These are phyloP conservation scores for Drechmeria coniospora DNA, from an alignment of 2,329 filamentous ascomycete genomes.

Conservation along the genomic window DNA sequence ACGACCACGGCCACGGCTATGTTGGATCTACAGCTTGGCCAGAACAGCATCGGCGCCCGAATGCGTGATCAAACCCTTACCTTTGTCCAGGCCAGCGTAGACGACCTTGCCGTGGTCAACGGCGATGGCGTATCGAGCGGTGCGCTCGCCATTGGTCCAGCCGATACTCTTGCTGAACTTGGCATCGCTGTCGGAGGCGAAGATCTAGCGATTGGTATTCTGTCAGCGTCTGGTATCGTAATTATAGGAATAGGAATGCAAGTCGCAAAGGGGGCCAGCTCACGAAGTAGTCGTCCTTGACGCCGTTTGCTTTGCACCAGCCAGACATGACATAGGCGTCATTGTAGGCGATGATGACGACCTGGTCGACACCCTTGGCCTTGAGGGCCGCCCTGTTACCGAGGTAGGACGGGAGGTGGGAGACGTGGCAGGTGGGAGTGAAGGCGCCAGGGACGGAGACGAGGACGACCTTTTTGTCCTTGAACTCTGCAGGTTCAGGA, in stretches of 20 bases:
- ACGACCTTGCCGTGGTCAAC: conserved; percentile 70
- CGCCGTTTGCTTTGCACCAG: conserved; percentile 76
- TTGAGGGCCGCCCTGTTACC: conserved; percentile 54
- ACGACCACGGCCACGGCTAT: background rate
- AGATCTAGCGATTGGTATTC: conserved; percentile 33
- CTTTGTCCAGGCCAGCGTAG: conserved; percentile 62
- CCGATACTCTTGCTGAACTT: conserved; percentile 66
- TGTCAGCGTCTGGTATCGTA: background rate
- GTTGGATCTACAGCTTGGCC: conserved; percentile 29
- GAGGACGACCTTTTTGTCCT: conserved; percentile 39
- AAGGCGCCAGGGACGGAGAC: conserved; percentile 55
- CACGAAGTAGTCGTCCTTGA: conserved; percentile 52
- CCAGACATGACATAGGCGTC: conserved; percentile 79
- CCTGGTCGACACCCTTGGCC: conserved; percentile 67
- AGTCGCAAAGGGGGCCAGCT: conserved; percentile 12
- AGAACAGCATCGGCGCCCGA: conserved; percentile 39
- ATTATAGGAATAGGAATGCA: background rate
- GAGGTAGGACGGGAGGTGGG: conserved; percentile 71
- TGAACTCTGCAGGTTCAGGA: conserved; percentile 34
- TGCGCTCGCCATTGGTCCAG: conserved; percentile 62
- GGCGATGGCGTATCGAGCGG: conserved; percentile 64
- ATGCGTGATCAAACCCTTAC: conserved; percentile 24
- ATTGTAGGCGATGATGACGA: conserved; percentile 72
- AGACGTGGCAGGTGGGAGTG: conserved; percentile 71
- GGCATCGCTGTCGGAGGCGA: conserved; percentile 54